A percentile compares a stretch with the other conserved stretches of the same genome.
These are phyloP conservation scores for Kwoniella pini DNA, from an alignment of 768 basidiomycete species.

Conservation along the genomic window DNA sequence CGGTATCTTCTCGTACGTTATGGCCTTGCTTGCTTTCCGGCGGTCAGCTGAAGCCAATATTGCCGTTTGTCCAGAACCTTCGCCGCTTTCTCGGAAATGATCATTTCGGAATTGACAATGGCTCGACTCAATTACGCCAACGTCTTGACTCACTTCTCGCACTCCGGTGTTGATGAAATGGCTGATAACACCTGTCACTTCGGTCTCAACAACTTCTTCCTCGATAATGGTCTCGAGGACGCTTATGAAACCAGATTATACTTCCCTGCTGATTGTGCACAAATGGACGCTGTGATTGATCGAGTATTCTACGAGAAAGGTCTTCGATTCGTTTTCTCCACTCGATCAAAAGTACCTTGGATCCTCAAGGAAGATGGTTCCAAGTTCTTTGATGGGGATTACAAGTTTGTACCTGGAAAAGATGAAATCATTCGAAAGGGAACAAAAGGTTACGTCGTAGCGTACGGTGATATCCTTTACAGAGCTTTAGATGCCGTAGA, in stretches of 20 bases:
- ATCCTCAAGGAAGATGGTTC: constrained; percentile 75
- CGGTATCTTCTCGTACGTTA: constrained; percentile 56
- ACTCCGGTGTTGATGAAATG: constrained; percentile 67
- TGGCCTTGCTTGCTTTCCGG: not conserved
- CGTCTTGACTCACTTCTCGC: constrained; percentile 83
- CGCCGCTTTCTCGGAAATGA: constrained; percentile 89
- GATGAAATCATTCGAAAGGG: constrained; percentile 80
- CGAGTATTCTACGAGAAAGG: constrained; percentile 81
- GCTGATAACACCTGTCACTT: constrained; percentile 60
- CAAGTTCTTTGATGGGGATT: constrained; percentile 65
- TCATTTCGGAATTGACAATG: constrained; percentile 86
- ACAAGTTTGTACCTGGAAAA: constrained; percentile 79
- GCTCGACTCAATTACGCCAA: constrained; percentile 88
- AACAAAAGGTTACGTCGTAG: constrained; percentile 75
- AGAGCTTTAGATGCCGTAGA: constrained; percentile 80
- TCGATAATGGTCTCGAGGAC: constrained; percentile 82
- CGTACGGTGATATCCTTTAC: constrained; percentile 85
- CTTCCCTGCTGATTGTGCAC: constrained; percentile 76
- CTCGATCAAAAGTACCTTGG: constrained; percentile 84
- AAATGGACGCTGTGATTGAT: constrained; percentile 57
- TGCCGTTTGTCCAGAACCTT: constrained; percentile 61
- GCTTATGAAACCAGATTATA: constrained; percentile 71
- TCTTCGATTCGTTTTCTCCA: constrained; percentile 82
- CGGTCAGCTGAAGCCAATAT: not conserved
- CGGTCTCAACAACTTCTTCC: constrained; percentile 77